Evolutionary conservation across 192 early-diverging fungal species (phyloP).

Genomic region (Coemansia sp.): DNA sequence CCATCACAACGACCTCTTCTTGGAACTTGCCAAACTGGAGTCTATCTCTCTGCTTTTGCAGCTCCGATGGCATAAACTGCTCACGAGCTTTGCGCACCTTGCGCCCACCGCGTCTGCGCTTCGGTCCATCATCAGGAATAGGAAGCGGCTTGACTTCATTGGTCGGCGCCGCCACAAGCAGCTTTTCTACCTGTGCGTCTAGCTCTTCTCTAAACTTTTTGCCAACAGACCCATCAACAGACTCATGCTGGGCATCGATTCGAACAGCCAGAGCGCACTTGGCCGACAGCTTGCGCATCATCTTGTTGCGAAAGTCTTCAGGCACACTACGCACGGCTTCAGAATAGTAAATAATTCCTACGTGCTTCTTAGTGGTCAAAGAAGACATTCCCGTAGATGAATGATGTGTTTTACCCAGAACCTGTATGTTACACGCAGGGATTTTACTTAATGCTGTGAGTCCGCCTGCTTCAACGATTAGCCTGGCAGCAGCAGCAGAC

Average conservation of each 20-base stretch:
- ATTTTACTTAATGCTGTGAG: conserved; percentile 82
- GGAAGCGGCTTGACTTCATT: conserved; percentile 88
- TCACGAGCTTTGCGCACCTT: conserved; percentile 83
- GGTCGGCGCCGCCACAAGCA: conserved; percentile 79
- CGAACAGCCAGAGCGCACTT: conserved; percentile 84
- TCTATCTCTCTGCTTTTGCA: conserved; percentile 86
- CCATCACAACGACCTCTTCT: conserved; percentile 81
- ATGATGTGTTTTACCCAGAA: conserved; percentile 54
- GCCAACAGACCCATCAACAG: conserved; percentile 73
- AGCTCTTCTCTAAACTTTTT: conserved; percentile 72
- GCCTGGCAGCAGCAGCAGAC: conserved; percentile 80
- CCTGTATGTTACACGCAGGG: conserved; percentile 85
- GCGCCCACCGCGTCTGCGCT: conserved; percentile 87
- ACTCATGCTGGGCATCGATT: conserved; percentile 73
- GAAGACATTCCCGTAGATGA: conserved; percentile 25
- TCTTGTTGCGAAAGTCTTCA: conserved; percentile 74
- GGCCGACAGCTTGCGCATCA: conserved; percentile 73
- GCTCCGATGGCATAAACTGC: conserved; percentile 77
- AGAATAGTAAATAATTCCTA: conserved; percentile 76
- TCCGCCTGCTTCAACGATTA: conserved; percentile 89
- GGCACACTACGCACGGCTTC: conserved; percentile 69
- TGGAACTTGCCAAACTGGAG: conserved; percentile 90
- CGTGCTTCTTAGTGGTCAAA: conserved; percentile 64
- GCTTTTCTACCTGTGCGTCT: conserved; percentile 81
- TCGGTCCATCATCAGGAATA: conserved; percentile 86